Evolutionary conservation across 176 grass and related monocot genomes (phyloP), one percentile per base, ranked within the genome.

Genomic region (Musa troglodytarum): DNA sequence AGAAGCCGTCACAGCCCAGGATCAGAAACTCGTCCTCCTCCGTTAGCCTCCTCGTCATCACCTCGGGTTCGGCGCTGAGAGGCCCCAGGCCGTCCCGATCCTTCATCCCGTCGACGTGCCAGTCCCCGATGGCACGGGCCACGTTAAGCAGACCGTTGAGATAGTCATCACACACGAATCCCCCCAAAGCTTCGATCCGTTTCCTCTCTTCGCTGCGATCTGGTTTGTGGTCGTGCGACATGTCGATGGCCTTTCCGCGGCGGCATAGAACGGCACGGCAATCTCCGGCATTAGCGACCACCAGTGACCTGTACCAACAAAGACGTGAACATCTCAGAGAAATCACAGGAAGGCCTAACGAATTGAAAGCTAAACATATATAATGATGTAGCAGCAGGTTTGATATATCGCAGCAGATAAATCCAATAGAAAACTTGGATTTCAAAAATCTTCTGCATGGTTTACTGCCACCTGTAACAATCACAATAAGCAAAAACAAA

Each of bases 21-120:
- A 96, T 90, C n/a, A 96, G 76, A 74, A 96, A 92, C 74, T 96
- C 89, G 0, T 90, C 89, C 59, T 96, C 92, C 61, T 92, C 92
- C 0, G 87, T 84, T 20, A 96, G 89, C 82, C 86, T 87, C 49
- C 16, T 82, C 16, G 67, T 75, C 79, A 83, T 90, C 53, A 96
- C 78, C 85, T 96, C 92, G 28, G 92, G 92, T 69, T 92, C 92
- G 0, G 85, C 89, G 81, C 87, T 90, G 49, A 96, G 89, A 50
- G 89, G 87, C 52, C 89, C 87, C n/a, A 82, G 66, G 52, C 90
- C 82, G 21, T 82, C 74, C 1, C 64, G 66, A 17, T 79, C 73
- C 63, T 96, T 96, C 85, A 96, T 53, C 55, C 89, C 89, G 79
- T 96, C 92, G 87, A 96, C 77, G 76, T 96, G 89, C 89, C 89